Percentiles rank a stretch among this genome's conserved stretches.
These are phyloP conservation scores for Blastobotrys muscicola DNA, from an alignment of 805 yeast genomes.

Conservation along the genomic window DNA sequence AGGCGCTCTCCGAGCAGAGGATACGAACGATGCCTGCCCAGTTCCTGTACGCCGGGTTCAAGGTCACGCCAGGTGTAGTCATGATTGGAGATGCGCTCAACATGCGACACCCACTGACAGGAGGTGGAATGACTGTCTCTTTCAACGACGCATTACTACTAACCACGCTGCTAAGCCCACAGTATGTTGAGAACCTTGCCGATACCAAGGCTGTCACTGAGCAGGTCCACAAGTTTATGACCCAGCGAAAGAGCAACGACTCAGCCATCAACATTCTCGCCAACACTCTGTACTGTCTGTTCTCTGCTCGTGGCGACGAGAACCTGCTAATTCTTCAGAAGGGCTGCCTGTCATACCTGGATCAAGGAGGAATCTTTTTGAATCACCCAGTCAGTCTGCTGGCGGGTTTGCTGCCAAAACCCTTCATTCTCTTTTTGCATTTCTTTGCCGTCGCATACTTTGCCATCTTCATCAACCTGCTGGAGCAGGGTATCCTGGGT, in stretches of 20 bases:
- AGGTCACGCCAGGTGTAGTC: slow-evolving; percentile 63
- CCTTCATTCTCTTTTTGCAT: slow-evolving; percentile 67
- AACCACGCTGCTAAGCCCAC: slow-evolving; percentile 50
- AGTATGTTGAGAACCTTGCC: slow-evolving; percentile 42
- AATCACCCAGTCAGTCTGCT: slow-evolving; percentile 73
- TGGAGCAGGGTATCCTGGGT: slow-evolving; percentile 52
- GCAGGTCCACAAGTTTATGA: slow-evolving; percentile 59
- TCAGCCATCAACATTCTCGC: slow-evolving; percentile 85
- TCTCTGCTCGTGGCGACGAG: slow-evolving; percentile 62
- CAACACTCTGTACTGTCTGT: slow-evolving; percentile 78
- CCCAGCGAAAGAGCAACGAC: slow-evolving; percentile 66
- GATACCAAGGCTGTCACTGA: slow-evolving; percentile 50
- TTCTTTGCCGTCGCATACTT: slow-evolving; percentile 88
- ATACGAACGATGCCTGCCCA: slow-evolving; percentile 91
- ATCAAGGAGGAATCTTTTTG: slow-evolving; percentile 73
- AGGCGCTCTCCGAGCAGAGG: slow-evolving; percentile 50
- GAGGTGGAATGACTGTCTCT: slow-evolving; percentile 99
- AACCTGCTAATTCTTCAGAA: slow-evolving; percentile 61
- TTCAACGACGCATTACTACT: slow-evolving; percentile 71
- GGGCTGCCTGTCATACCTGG: slow-evolving; percentile 86
- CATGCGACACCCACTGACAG: slow-evolving; percentile 97
- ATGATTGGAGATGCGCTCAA: slow-evolving; percentile 89
- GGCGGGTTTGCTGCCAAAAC: slow-evolving; percentile 71
- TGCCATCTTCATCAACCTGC: slow-evolving; percentile 61
- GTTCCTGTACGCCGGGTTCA: slow-evolving; percentile 65